These are phyloP conservation scores for Artemisia annua DNA, from an alignment of 129 eudicot genomes.

Conservation along the genomic window DNA sequence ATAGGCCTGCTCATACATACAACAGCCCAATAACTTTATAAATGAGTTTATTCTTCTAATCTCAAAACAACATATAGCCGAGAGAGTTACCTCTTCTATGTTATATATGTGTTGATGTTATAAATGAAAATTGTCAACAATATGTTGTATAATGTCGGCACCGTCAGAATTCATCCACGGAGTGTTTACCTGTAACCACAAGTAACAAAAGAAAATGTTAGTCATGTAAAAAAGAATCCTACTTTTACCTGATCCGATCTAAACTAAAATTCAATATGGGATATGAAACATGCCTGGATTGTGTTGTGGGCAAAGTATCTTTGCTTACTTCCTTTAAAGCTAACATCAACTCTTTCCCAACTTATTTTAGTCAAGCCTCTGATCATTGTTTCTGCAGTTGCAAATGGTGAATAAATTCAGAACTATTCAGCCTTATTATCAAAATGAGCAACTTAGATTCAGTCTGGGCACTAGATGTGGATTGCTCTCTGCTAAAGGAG, in stretches of 20 bases:
- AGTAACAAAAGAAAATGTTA: not conserved
- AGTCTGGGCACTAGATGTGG: not conserved
- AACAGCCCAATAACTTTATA: constrained; percentile 7
- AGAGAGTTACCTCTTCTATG: constrained; percentile 16
- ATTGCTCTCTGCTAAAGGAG: too few species aligned
- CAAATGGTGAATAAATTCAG: constrained; percentile 8
- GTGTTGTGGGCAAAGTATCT: constrained; percentile 84
- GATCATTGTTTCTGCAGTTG: constrained; percentile 67
- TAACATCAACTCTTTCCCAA: constrained; percentile 95
- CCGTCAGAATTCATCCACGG: constrained; percentile 72
- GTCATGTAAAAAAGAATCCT: not conserved
- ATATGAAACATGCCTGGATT: constrained; percentile 69
- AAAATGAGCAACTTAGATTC: not conserved
- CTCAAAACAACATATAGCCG: not conserved
- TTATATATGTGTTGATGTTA: constrained; percentile 11
- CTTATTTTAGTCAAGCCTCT: constrained; percentile 61
- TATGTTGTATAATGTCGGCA: constrained; percentile 75
- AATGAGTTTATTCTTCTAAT: constrained; percentile 4
- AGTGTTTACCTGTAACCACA: constrained; percentile 59
- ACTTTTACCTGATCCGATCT: not conserved
- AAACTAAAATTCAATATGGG: not conserved
- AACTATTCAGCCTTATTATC: not conserved
- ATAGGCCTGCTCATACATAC: constrained; percentile 15
- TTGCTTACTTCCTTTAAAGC: constrained; percentile 79
- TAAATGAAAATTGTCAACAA: constrained; percentile 68